Conservation (phyloP, 176 grass and related monocot genomes). For the Calamus simplicifolius region DNA sequence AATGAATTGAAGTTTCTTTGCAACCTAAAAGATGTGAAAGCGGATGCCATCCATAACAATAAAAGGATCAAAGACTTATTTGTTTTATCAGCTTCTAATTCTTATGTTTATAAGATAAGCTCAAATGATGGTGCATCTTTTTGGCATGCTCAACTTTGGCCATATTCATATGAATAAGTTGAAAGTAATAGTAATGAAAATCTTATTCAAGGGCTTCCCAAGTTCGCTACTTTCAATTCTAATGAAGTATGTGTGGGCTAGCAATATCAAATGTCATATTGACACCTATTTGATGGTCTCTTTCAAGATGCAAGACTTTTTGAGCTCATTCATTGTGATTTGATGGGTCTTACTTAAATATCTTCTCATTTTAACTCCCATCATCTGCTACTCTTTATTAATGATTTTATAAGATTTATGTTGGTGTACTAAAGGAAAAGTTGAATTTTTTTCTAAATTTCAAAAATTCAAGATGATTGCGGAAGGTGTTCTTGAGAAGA, state of each 20-base stretch:
- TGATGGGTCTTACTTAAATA: not conserved
- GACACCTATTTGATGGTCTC: not conserved
- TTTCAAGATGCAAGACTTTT: not conserved
- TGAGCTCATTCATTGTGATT: not conserved
- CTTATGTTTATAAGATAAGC: too few species aligned
- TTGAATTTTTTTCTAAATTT: not conserved
- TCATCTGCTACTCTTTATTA: not conserved
- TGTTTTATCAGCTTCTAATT: not conserved
- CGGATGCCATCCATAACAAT: not conserved
- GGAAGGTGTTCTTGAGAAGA: not conserved
- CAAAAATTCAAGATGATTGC: not conserved
- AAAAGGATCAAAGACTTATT: not conserved
- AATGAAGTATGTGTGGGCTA: not conserved
- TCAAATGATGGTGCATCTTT: too few species aligned
- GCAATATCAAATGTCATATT: not conserved
- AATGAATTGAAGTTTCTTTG: not conserved
- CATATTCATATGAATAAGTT: too few species aligned
- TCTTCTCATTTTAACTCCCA: not conserved
- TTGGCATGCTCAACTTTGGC: too few species aligned
- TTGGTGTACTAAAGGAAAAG: not conserved
- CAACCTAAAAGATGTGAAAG: not conserved
- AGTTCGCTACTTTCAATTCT: not conserved
- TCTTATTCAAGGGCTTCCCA: not conserved
- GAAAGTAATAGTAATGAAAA: too few species aligned
- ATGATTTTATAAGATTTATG: not conserved